Evolutionary conservation across 352 stramenopile genomes (phyloP), one percentile per base, ranked within the genome.

Genomic region (Phytopythium delawarense): DNA sequence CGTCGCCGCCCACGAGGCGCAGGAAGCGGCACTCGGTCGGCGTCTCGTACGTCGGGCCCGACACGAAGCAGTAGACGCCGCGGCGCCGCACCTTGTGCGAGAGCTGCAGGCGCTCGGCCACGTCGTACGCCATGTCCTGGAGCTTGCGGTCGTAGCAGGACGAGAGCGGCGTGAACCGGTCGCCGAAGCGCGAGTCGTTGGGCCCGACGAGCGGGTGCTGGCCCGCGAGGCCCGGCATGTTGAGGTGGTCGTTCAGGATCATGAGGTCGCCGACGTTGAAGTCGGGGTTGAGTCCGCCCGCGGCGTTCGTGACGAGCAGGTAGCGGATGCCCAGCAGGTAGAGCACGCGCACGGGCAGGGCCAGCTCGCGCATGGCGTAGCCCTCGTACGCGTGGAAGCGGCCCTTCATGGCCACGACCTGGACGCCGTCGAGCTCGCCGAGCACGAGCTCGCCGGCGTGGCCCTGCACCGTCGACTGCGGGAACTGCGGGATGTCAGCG

Each of bases 351-450:
- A 99, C 96, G 18, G 96, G 96, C n/a, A 99, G 70, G 21, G 94
- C 87, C 23, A 96, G 97, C 37, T 96, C 96, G 55, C 92, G 83
- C 81, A 98, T 98, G 34, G 86, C 81, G 77, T 99, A 97, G 63
- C 97, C 97, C 72, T 99, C 95, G 72, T 99, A 99, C 59, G 78
- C 95, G 82, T 99, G 97, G 77, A 99, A 99, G 63, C 97, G 80
- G 44, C 96, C 96, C 37, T 59, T 59, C 82, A 99, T 98, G 70
- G 92, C 98, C 37, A 98, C 91, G 45, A 98, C 83, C 30, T 74
- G 72, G 44, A 89, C 77, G 57, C 78, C 84, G 25, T 86, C 76
- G n/a, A 98, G 63, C 32, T 86, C 83, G 32, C 94, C 95, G 61
- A 98, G 98, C n/a, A 98, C 93, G n/a, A 99, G 74, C 75, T 98